Evolutionary conservation across 2,329 filamentous ascomycete genomes (phyloP).

Genomic region (Fusarium sulawesiense): DNA sequence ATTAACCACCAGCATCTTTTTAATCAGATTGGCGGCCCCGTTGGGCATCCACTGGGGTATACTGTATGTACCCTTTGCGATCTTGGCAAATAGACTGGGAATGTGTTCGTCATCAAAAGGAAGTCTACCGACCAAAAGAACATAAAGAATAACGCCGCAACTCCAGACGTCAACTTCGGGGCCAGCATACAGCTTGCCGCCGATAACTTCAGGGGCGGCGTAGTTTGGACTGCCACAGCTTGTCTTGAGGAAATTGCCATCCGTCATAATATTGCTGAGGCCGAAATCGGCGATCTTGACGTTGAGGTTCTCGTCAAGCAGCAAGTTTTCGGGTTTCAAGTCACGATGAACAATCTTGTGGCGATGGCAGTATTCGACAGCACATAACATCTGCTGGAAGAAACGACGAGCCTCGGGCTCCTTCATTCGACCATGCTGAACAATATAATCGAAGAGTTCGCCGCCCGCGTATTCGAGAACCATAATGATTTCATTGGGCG

Average conservation of each 20-base stretch:
- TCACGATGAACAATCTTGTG: constrained; percentile 99
- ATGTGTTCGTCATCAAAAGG: constrained; percentile 99
- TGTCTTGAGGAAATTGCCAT: constrained; percentile 98
- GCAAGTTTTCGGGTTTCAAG: constrained; percentile 94
- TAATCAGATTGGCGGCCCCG: constrained; percentile 84
- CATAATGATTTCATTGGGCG: constrained; percentile 95
- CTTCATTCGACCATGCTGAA: constrained; percentile 90
- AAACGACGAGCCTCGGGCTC: constrained; percentile 95
- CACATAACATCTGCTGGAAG: constrained; percentile 99
- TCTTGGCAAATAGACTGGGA: constrained; percentile 96
- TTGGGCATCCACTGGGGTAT: constrained; percentile 91
- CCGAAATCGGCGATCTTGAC: constrained; percentile 99
- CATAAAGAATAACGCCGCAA: constrained; percentile 90
- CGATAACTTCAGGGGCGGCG: constrained; percentile 96
- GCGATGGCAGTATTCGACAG: constrained; percentile 97
- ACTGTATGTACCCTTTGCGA: constrained; percentile 91
- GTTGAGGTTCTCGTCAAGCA: constrained; percentile 94
- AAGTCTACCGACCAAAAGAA: constrained; percentile 81
- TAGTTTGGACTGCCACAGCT: constrained; percentile 99
- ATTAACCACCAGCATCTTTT: constrained; percentile 94
- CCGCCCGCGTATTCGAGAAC: constrained; percentile 97
- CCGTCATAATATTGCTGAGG: constrained; percentile 99
- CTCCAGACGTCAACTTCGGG: constrained; percentile 99
- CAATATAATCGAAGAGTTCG: constrained; percentile 98
- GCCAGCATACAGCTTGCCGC: constrained; percentile 95